Evolutionary conservation across 1,139 yeast species (phyloP).

Genomic region (Candida sanyaensis): DNA sequence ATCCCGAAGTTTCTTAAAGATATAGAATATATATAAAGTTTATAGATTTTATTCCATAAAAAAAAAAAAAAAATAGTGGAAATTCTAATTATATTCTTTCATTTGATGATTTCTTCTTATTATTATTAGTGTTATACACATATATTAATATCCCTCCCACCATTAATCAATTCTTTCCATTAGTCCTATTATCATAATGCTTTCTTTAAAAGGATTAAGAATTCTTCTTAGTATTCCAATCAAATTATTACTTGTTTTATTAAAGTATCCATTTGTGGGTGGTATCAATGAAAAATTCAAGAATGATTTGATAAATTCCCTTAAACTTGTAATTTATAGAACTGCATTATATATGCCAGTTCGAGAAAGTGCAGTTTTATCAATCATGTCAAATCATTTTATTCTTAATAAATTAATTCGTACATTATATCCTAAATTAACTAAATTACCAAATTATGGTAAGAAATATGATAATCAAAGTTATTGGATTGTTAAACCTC

Average conservation of each 20-base stretch:
- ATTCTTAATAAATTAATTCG: conserved; percentile 10
- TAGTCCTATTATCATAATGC: conserved; percentile 3
- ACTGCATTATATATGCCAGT: conserved; percentile 13
- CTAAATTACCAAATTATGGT: conserved; percentile 32
- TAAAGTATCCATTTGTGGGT: conserved; percentile 14
- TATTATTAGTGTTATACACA: too few species aligned
- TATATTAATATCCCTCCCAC: neutral
- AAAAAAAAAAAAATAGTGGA: too few species aligned
- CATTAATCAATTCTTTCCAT: neutral
- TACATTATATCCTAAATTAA: conserved; percentile 9
- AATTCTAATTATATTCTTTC: too few species aligned
- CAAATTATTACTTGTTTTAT: conserved; percentile 7
- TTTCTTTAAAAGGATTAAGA: conserved; percentile 8
- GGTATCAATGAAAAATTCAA: conserved; percentile 12
- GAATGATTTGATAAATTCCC: conserved; percentile 9
- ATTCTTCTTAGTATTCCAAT: conserved; percentile 11
- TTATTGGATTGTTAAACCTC: conserved; percentile 38
- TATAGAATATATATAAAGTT: too few species aligned
- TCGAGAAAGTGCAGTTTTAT: conserved; percentile 8
- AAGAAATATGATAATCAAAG: conserved; percentile 33
- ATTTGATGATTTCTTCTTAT: too few species aligned
- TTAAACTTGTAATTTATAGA: conserved; percentile 11
- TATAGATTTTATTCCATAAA: too few species aligned
- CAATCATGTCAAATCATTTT: conserved; percentile 4
- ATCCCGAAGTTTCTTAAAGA: too few species aligned